Percentiles rank a stretch among this genome's conserved stretches.
Conservation (phyloP, 176 grass and related monocot species). For the Triticum urartu region DNA sequence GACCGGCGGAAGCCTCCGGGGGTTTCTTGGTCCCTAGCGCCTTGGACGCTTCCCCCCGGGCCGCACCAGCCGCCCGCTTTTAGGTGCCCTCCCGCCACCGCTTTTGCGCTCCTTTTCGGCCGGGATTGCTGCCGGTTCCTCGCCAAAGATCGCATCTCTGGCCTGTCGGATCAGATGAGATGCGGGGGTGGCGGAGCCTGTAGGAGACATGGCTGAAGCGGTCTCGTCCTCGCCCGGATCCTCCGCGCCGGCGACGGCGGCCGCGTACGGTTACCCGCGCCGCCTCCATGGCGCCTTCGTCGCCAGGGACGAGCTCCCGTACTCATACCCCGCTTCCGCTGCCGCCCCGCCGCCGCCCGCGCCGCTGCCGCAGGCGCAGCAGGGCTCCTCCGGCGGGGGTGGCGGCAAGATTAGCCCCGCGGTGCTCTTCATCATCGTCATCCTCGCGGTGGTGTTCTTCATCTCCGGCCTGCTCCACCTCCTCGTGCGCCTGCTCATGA, state of each 20-base stretch:
- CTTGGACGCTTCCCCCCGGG: constrained; percentile 32
- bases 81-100: constrained; percentile 19
- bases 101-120: not conserved
- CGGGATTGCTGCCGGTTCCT: constrained; percentile 6
- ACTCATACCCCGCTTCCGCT: not conserved
- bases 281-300: constrained; percentile 30
- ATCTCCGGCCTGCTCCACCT: constrained; percentile 93
- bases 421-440: constrained; percentile 88
- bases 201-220: constrained; percentile 46
- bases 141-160: constrained; percentile 29
- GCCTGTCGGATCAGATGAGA: constrained; percentile 45
- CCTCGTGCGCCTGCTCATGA: constrained; percentile 66
- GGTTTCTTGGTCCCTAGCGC: constrained; percentile 29
- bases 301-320: constrained; percentile 40
- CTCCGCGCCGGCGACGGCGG: not conserved
- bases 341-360: not conserved
- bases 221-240: constrained; percentile 20
- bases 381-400: not conserved
- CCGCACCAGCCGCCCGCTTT: constrained; percentile 26
- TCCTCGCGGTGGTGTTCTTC: constrained; percentile 86
- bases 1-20: constrained; percentile 15
- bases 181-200: constrained; percentile 7
- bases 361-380: not conserved
- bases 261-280: not conserved
- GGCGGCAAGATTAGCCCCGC: constrained; percentile 80